Evolutionary conservation across 371 early-diverging fungal genomes (phyloP), one percentile per base, ranked within the genome.

Genomic region (Mucor irregularis): DNA sequence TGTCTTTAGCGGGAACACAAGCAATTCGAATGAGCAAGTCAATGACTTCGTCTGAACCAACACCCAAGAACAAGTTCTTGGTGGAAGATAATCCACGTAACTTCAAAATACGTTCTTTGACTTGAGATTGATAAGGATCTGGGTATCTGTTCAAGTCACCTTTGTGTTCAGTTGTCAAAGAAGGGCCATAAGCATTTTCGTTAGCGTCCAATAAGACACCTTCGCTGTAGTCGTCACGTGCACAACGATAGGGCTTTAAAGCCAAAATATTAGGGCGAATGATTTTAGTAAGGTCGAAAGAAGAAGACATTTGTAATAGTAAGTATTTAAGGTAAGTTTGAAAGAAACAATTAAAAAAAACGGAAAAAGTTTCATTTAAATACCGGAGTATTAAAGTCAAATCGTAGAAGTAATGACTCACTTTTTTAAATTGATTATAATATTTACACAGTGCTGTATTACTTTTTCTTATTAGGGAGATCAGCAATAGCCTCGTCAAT

Each of bases 181-280:
- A 71, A 0, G 96, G 87, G 1, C 99, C 99, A 71, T 86, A 91
- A 31, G 93, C 83, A 80, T 98, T 98, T 70, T 98, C 99, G 71
- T 98, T 98, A 37, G 99, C 99, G 66, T 99, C 98, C 19, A 99
- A 83, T 30, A 99, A 82, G 33, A 97, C 87, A 37, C 99, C 99
- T 8, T 72, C 67, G 45, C 81, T 86, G 68, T 92, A 97, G 75
- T 98, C 98, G 64, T 98, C 97, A 51, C 99, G 88, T 16, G 99
- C 99, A 69, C 96, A 96, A 49, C 97, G 88, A 72, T 99, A 99
- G 14, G 99, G 96, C 65, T 87, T 81, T 24, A 98, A 82, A 28
- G 84, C 76, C 57, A 87, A 80, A 71, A 98, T 97, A 67, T 98
- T 98, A 48, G 95, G 96, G n/a, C 98, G 87, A 42, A 95, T 89